Conservation (phyloP, 2,329 filamentous ascomycete genomes). For the Curvularia sp. region DNA sequence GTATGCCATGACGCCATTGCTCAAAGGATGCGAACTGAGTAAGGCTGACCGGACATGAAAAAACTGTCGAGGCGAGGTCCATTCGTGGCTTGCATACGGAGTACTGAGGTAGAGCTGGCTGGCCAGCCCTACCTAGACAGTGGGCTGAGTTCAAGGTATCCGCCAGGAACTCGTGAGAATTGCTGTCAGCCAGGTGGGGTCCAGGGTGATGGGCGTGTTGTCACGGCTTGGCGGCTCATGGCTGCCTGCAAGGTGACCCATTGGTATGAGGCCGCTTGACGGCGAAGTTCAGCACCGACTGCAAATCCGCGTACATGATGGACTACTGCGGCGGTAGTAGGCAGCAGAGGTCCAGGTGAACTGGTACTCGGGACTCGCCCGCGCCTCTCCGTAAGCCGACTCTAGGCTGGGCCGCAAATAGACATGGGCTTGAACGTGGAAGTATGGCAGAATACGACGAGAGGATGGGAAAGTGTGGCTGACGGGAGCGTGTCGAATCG, state of each 20-base stretch:
- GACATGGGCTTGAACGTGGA: constrained; percentile 4
- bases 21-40: not conserved
- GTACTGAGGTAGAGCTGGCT: constrained; percentile 10
- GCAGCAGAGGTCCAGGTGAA: constrained; percentile 5
- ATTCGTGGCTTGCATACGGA: constrained; percentile 13
- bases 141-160: constrained; percentile 9
- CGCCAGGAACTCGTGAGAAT: constrained; percentile 7
- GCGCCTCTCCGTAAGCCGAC: not conserved
- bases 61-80: constrained; percentile 8
- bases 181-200: constrained; percentile 21
- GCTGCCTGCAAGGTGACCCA: constrained; percentile 15
- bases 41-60: constrained; percentile 14
- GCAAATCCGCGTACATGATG: not conserved
- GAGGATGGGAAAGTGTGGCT: constrained; percentile 13
- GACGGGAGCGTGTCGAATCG: constrained; percentile 11
- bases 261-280: not conserved
- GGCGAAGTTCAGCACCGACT: not conserved
- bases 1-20: constrained; percentile 2
- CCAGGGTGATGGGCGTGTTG: constrained; percentile 2
- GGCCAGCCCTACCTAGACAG: not conserved
- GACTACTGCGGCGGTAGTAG: constrained; percentile 3
- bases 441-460: constrained; percentile 6
- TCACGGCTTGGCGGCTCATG: constrained; percentile 4
- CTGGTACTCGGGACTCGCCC: not conserved
- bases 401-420: constrained; percentile 1